A percentile compares a stretch with the other conserved stretches of the same genome.
Evolutionary conservation across 345 rosid species (phyloP).

Genomic region (Eucalyptus lansdowneana): DNA sequence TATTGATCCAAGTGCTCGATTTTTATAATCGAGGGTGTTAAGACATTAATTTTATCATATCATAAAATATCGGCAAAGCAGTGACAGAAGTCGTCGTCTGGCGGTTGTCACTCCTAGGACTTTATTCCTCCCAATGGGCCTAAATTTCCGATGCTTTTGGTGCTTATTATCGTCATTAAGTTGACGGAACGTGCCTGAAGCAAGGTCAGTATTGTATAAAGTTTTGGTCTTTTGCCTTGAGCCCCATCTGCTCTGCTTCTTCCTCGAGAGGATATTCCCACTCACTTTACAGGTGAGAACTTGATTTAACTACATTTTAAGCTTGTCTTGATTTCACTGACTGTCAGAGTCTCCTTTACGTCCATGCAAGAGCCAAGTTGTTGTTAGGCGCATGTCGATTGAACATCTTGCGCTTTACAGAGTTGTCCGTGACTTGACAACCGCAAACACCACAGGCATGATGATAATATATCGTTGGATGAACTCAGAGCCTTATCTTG

Average conservation of each 20-base stretch:
- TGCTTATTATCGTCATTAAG: conserved; percentile 10
- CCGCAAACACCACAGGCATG: not conserved
- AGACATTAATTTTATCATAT: not conserved
- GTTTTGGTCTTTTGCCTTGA: conserved; percentile 14
- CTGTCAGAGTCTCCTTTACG: not conserved
- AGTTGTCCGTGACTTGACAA: not conserved
- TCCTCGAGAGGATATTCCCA: conserved; percentile 27
- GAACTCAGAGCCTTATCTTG: not conserved
- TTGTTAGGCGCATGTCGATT: not conserved
- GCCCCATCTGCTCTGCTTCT: conserved; percentile 21
- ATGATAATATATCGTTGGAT: not conserved
- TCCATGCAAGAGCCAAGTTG: not conserved
- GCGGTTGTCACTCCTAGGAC: conserved; percentile 21
- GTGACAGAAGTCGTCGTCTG: conserved; percentile 28
- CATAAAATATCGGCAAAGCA: not conserved
- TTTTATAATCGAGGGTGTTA: not conserved
- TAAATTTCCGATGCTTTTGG: conserved; percentile 10
- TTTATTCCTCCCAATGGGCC: not conserved
- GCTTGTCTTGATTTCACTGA: not conserved
- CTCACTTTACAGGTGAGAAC: conserved; percentile 8
- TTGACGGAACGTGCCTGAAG: not conserved
- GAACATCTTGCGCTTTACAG: not conserved
- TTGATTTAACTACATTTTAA: not conserved
- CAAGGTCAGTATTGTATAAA: not conserved
- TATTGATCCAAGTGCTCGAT: not conserved